phyloP scores from a whole-genome alignment of 1,284 basidiomycete species.

The Ustilago vetiveriae region DNA sequence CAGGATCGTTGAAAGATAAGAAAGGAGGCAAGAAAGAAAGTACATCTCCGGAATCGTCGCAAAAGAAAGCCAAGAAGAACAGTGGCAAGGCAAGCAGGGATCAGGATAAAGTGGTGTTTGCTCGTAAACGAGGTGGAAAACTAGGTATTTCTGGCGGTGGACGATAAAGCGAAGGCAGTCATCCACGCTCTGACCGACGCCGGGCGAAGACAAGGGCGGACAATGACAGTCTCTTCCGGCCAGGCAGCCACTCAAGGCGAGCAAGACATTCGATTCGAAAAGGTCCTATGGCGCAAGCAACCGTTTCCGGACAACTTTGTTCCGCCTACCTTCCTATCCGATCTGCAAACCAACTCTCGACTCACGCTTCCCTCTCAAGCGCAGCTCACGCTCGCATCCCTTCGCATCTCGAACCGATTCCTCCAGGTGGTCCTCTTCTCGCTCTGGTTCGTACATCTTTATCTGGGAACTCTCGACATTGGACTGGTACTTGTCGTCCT shows the following conservation, averaged over 20 bases:
- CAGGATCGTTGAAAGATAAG: slow-evolving; percentile 10
- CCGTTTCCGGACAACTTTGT: slow-evolving; percentile 86
- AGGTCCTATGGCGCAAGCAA: slow-evolving; percentile 83
- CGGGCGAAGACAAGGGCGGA: too few species aligned
- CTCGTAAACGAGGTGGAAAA: slow-evolving; percentile 36
- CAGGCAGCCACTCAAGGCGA: too few species aligned
- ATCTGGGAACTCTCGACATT: slow-evolving; percentile 15
- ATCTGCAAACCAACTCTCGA: slow-evolving; percentile 69
- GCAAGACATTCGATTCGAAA: slow-evolving; percentile 75
- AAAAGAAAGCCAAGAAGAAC: slow-evolving; percentile 11
- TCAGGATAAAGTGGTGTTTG: slow-evolving; percentile 39
- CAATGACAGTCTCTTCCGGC: too few species aligned
- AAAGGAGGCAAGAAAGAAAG: background rate
- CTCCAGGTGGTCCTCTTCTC: slow-evolving; percentile 45
- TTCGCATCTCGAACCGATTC: slow-evolving; percentile 53
- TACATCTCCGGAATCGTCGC: background rate
- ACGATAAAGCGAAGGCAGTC: background rate
- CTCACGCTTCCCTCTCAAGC: slow-evolving; percentile 72
- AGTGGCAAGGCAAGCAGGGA: slow-evolving; percentile 7
- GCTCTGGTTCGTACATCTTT: slow-evolving; percentile 52
- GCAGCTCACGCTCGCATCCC: slow-evolving; percentile 74
- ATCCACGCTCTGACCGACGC: background rate
- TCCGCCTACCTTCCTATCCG: slow-evolving; percentile 79
- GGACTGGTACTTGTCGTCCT: slow-evolving; percentile 12
- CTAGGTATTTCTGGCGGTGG: slow-evolving; percentile 35